These are phyloP conservation scores for Pontederia crassipes DNA, from an alignment of 176 grass and related monocot genomes.

Conservation along the genomic window DNA sequence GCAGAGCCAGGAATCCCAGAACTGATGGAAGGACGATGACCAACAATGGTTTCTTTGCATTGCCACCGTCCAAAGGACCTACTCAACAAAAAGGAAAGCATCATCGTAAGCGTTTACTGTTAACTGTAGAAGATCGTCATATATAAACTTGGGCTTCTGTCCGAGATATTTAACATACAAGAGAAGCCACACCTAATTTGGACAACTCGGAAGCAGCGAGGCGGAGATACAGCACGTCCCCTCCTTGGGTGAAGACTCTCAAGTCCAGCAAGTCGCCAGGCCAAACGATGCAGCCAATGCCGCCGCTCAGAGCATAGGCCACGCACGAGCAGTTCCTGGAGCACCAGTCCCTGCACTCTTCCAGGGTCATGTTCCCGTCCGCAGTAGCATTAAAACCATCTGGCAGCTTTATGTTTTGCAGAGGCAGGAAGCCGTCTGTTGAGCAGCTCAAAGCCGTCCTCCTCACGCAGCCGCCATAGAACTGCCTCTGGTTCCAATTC, in stretches of 20 bases:
- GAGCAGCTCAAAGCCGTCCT: slow-evolving; percentile 24
- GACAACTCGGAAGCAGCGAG: slow-evolving; percentile 43
- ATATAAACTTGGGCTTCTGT: neutral
- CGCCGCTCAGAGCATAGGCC: slow-evolving; percentile 39
- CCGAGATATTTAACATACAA: neutral
- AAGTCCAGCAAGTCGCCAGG: slow-evolving; percentile 40
- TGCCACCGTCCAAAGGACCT: no score
- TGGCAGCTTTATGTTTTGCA: slow-evolving; percentile 47
- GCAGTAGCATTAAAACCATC: slow-evolving; percentile 31
- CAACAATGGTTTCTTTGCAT: no score
- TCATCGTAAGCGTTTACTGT: no score
- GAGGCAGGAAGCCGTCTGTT: slow-evolving; percentile 30
- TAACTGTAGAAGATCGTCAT: no score
- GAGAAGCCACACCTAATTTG: slow-evolving; percentile 14
- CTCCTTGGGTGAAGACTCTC: slow-evolving; percentile 12
- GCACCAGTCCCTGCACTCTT: slow-evolving; percentile 36
- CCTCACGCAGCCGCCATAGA: slow-evolving; percentile 29
- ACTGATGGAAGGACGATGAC: no score
- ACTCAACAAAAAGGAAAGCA: no score
- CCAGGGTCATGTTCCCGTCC: slow-evolving; percentile 19
- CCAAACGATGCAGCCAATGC: slow-evolving; percentile 35
- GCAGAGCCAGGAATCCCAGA: no score
- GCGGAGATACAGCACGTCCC: slow-evolving; percentile 36
- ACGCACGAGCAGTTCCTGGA: slow-evolving; percentile 29
- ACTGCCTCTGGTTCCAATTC: slow-evolving; percentile 32